phyloP scores from a whole-genome alignment of 495 filamentous ascomycete genomes.

The Penicillium nucicola region DNA sequence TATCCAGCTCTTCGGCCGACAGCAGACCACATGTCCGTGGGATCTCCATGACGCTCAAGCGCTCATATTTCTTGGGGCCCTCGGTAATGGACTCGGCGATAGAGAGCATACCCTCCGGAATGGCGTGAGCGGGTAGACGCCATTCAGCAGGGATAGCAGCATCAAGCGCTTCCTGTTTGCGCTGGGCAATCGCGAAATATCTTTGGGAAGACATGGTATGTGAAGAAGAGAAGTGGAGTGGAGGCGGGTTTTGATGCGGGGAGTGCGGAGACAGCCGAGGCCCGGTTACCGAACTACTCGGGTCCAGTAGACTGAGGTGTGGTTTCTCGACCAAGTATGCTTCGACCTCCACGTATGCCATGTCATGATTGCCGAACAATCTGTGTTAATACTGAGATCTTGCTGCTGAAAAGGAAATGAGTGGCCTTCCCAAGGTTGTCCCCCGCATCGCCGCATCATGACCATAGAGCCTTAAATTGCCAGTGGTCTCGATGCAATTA shows the following conservation, averaged over 20 bases:
- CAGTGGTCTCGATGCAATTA: too few relatives aligned
- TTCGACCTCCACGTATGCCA: too few relatives aligned
- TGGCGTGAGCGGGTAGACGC: conserved; percentile 32
- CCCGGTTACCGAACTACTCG: too few relatives aligned
- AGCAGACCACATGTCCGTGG: conserved; percentile 52
- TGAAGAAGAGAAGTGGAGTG: not conserved
- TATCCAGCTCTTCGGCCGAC: conserved; percentile 48
- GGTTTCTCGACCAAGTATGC: too few relatives aligned
- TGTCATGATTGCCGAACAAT: too few relatives aligned
- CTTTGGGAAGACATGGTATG: conserved; percentile 14
- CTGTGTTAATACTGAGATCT: too few relatives aligned
- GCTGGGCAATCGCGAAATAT: conserved; percentile 34
- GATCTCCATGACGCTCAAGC: conserved; percentile 41
- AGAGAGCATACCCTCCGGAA: conserved; percentile 40
- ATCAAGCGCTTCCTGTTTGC: conserved; percentile 44
- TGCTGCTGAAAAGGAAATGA: too few relatives aligned
- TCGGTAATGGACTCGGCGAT: conserved; percentile 39
- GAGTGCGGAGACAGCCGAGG: conserved; percentile 5
- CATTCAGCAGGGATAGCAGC: conserved; percentile 48
- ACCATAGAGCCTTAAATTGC: too few relatives aligned
- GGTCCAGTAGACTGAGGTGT: too few relatives aligned
- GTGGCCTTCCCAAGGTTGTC: too few relatives aligned
- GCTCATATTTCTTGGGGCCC: conserved; percentile 27
- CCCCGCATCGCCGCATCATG: too few relatives aligned
- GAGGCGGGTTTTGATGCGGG: not conserved